Conservation (phyloP, 1,139 yeast genomes). For the Saccharomycopsis hybrid region DNA sequence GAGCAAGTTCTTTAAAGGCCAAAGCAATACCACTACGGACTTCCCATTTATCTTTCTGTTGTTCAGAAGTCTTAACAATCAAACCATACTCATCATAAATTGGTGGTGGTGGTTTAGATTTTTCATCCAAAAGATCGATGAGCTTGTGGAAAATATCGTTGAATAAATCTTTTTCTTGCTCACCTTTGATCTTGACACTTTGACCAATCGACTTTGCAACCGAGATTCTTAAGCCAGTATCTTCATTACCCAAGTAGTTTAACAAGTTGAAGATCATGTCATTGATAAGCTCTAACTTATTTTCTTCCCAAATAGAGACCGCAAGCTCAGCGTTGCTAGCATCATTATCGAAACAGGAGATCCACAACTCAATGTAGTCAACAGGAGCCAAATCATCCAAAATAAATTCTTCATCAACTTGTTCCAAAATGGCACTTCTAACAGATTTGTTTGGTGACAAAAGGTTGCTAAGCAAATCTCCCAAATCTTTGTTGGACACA, state of each 20-base stretch:
- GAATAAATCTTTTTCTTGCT: slow-evolving; percentile 30
- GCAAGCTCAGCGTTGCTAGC: slow-evolving; percentile 60
- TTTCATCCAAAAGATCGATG: slow-evolving; percentile 48
- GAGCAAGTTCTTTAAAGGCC: slow-evolving; percentile 53
- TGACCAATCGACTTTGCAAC: slow-evolving; percentile 57
- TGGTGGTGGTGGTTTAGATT: slow-evolving; percentile 72
- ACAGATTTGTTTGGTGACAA: slow-evolving; percentile 64
- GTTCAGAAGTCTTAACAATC: slow-evolving; percentile 54
- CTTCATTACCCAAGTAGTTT: slow-evolving; percentile 43
- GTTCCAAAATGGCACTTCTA: slow-evolving; percentile 72
- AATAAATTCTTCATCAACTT: slow-evolving; percentile 82
- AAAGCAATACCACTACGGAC: slow-evolving; percentile 76
- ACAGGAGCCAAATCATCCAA: slow-evolving; percentile 34
- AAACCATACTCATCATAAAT: slow-evolving; percentile 74
- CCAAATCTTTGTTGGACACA: slow-evolving; percentile 50
- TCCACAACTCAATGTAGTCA: slow-evolving; percentile 64
- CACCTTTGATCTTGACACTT: slow-evolving; percentile 35
- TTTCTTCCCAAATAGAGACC: slow-evolving; percentile 79
- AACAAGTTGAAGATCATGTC: slow-evolving; percentile 43
- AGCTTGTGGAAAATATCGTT: slow-evolving; percentile 37
- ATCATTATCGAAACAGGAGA: slow-evolving; percentile 72
- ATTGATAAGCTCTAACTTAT: slow-evolving; percentile 42
- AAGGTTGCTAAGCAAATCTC: slow-evolving; percentile 45
- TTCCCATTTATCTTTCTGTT: slow-evolving; percentile 74
- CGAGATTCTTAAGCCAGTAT: slow-evolving; percentile 62